These are phyloP conservation scores for Penicillium diatomitis DNA, from an alignment of 495 filamentous ascomycete species.

Conservation along the genomic window DNA sequence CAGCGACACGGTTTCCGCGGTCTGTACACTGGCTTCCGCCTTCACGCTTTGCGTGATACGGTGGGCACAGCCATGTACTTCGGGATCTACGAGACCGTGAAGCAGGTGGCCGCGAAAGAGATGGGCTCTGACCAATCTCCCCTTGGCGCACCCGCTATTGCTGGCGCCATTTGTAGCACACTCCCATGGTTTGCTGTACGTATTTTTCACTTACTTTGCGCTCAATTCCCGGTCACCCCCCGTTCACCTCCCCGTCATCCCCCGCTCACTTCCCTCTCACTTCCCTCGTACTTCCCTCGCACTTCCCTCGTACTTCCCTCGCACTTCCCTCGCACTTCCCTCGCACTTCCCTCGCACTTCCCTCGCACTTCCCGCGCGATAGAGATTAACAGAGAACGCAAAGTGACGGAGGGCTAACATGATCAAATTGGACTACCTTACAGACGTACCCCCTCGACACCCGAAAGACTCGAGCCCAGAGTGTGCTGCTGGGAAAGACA, in stretches of 20 bases:
- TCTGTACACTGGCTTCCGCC: constrained; percentile 76
- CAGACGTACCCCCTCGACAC: constrained; percentile 43
- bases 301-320: no score
- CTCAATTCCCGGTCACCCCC: no score
- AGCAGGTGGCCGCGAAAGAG: constrained; percentile 65
- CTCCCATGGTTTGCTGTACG: constrained; percentile 41
- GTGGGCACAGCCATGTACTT: constrained; percentile 88
- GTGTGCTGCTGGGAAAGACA: constrained; percentile 34
- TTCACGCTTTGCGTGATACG: constrained; percentile 78
- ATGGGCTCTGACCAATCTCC: constrained; percentile 30
- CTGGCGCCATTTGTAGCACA: constrained; percentile 39
- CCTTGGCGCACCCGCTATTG: constrained; percentile 35
- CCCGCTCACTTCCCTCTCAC: no score
- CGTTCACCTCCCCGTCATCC: no score
- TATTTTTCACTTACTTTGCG: not conserved
- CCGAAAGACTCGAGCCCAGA: constrained; percentile 41
- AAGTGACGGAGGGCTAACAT: not conserved
- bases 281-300: no score
- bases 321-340: no score
- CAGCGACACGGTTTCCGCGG: constrained; percentile 67
- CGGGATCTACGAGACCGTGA: constrained; percentile 80
- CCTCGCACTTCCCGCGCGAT: no score
- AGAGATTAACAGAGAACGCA: not conserved
- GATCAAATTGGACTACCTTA: not conserved
- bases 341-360: no score